Evolutionary conservation across 805 yeast species (phyloP).

Genomic region (Yamadazyma sp.): DNA sequence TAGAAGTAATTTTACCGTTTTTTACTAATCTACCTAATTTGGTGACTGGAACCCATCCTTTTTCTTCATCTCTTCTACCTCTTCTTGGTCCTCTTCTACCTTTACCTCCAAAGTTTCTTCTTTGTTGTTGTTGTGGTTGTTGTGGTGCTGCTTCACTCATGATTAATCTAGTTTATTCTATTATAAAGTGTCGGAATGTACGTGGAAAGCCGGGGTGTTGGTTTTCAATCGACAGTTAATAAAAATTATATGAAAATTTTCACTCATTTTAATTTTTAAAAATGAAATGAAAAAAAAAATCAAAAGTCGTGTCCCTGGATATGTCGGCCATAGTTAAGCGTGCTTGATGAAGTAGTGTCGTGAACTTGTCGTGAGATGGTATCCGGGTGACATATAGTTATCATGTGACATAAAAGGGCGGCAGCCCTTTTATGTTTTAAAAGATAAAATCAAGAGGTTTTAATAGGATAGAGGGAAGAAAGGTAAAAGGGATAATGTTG

Average conservation of each 20-base stretch:
- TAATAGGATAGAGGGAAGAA: no score
- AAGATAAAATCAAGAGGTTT: no score
- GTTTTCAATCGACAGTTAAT: slow-evolving; percentile 56
- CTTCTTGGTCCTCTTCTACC: slow-evolving; percentile 50
- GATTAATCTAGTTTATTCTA: not conserved
- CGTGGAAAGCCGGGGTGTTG: slow-evolving; percentile 72
- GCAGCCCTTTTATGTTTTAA: no score
- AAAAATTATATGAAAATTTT: slow-evolving; percentile 9
- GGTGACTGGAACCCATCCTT: slow-evolving; percentile 99
- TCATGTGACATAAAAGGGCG: no score
- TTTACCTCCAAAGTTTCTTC: slow-evolving; percentile 54
- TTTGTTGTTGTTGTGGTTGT: slow-evolving; percentile 35
- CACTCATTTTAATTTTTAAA: not conserved
- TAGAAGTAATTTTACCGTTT: slow-evolving; percentile 94
- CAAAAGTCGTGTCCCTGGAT: slow-evolving; percentile 6
- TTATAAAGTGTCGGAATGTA: slow-evolving; percentile 54
- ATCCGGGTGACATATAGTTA: no score
- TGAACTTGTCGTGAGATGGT: no score
- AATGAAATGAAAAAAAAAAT: not conserved
- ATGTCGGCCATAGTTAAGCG: no score
- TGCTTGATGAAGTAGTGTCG: no score
- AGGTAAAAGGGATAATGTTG: no score
- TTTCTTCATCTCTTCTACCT: slow-evolving; percentile 86
- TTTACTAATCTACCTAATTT: slow-evolving; percentile 99
- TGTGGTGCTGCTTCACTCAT: slow-evolving; percentile 24